Base-by-base conservation (phyloP, 2,329 filamentous ascomycete species). In the Claviceps purpurea region DNA sequence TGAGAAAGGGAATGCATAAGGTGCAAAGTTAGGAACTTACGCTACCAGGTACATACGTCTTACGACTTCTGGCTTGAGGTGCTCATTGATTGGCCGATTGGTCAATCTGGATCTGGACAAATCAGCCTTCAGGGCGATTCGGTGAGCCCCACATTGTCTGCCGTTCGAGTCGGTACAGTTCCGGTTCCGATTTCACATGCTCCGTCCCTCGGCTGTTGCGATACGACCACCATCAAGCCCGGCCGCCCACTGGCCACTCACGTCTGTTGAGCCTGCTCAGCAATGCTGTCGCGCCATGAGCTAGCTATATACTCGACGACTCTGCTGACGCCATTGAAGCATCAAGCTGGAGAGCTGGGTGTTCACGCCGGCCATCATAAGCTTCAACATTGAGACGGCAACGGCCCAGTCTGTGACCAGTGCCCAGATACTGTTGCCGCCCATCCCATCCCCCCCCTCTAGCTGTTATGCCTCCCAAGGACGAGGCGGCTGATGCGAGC, bases 381-480 rank as follows among this genome's bases (percentile, higher is more conserved):
- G 41, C 18, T 50, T 20, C 18, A n/a, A 16, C 20, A 10, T 44
- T n/a, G 30, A 41, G 4, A 39, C 24, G 14, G 20, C 7, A 13
- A 34, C 13, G 26, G 13, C 22, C 16, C 11, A 41, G 7, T n/a
- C 20, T 10, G 5, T 40, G n/a, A 42, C 11, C 14, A 14, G 14
- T 38, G 22, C 22, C 6, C n/a, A 38, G 14, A 14, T n/a, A 42
- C 46, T 10, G 40, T 18, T 7, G 30, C 39, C 45, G 11, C 34
- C 47, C 26, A 24, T 43, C 37, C 37, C 4, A 2, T 37, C 37
- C 4, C 4, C 40, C 38, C 16, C 7, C 5, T 16, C n/a, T 10
- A 42, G 30, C 51, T 56, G 55, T 46, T 53, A 69, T 69, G 66
- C 57, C 64, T 45, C 58, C 60, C 49, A 52, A 61, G 52, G 61